Conservation (phyloP, 2,329 filamentous ascomycete genomes). For the Aspergillus caelatus region DNA sequence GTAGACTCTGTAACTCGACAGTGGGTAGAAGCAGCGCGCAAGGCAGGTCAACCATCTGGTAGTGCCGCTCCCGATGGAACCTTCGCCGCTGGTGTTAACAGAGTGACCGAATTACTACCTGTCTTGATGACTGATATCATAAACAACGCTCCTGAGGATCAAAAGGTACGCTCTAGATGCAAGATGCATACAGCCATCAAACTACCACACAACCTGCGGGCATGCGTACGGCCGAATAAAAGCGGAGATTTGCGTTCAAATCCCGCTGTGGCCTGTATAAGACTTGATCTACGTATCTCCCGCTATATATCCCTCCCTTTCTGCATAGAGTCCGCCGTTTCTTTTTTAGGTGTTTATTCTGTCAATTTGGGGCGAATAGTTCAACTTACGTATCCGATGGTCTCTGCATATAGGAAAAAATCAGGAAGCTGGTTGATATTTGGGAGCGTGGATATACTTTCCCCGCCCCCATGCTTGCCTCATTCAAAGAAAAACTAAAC, state of each 20-base stretch:
- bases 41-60: conserved; percentile 78
- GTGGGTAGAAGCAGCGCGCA: conserved; percentile 95
- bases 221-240: conserved; percentile 27
- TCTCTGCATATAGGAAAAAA: conserved; percentile 76
- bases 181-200: conserved; percentile 24
- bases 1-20: conserved; percentile 99
- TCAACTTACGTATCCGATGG: conserved; percentile 54
- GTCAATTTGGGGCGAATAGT: conserved; percentile 36
- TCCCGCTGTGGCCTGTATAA: conserved; percentile 28
- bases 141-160: conserved; percentile 82
- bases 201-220: conserved; percentile 36
- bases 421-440: conserved; percentile 92
- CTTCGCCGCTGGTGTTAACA: conserved; percentile 91
- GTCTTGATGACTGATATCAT: conserved; percentile 95
- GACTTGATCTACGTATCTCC: conserved; percentile 29
- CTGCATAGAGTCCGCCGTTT: conserved; percentile 28
- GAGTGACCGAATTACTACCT: conserved; percentile 93
- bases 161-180: conserved; percentile 80
- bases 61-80: conserved; percentile 84
- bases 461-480: conserved; percentile 73
- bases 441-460: conserved; percentile 97
- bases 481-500: conserved; percentile 80
- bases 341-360: conserved; percentile 24
- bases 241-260: conserved; percentile 33
- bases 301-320: conserved; percentile 23